phyloP scores from a whole-genome alignment of 306 rosid species.

The Leucaena leucocephala region DNA sequence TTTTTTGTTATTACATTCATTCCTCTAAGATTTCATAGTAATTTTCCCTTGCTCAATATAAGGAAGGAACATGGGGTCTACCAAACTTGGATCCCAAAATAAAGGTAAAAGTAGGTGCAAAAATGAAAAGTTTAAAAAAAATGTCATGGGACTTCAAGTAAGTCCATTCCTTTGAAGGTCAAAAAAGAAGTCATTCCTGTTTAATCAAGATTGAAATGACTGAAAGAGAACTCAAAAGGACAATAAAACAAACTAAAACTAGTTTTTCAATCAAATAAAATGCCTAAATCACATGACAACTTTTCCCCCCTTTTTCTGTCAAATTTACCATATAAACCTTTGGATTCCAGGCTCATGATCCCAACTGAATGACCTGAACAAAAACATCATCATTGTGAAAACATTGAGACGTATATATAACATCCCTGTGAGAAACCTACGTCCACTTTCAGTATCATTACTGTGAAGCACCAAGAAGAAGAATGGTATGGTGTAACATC shows the following conservation, averaged over 20 bases:
- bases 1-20: too few relatives aligned
- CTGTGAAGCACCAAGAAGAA: constrained; percentile 67
- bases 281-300: not conserved
- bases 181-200: not conserved
- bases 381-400: constrained; percentile 77
- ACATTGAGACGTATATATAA: constrained; percentile 53
- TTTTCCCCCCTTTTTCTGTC: not conserved
- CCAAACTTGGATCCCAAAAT: too few relatives aligned
- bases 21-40: too few relatives aligned
- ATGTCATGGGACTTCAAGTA: not conserved
- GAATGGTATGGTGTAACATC: constrained; percentile 81
- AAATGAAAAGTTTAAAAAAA: not conserved
- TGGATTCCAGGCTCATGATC: constrained; percentile 78
- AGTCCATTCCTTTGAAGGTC: too few relatives aligned
- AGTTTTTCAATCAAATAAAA: not conserved
- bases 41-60: too few relatives aligned
- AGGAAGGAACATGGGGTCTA: not conserved
- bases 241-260: not conserved
- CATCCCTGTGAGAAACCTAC: constrained; percentile 60
- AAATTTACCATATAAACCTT: constrained; percentile 76
- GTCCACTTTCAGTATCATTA: constrained; percentile 43
- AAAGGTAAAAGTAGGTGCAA: too few relatives aligned
- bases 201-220: not conserved
- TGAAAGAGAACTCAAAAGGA: not conserved
- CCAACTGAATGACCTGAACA: constrained; percentile 84